phyloP scores from a whole-genome alignment of 1,284 basidiomycete genomes.

The Anthracocystis walkeri region DNA sequence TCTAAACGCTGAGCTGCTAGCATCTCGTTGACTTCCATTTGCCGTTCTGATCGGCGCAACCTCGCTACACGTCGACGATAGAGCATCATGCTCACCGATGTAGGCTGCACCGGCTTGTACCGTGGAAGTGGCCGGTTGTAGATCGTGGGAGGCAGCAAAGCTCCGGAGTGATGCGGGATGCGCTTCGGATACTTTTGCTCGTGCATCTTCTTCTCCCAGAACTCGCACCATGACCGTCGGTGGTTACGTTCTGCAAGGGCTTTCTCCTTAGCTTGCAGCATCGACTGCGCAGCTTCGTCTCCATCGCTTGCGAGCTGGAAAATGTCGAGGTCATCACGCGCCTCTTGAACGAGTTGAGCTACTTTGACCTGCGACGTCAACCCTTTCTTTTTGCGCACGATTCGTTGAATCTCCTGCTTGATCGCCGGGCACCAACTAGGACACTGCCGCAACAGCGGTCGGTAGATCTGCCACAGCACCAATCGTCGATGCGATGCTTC shows the following conservation, averaged over 20 bases:
- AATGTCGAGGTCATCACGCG: slow-evolving; percentile 13
- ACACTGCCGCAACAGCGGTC: slow-evolving; percentile 44
- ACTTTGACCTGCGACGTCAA: slow-evolving; percentile 28
- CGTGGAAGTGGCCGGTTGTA: slow-evolving; percentile 64
- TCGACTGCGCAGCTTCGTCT: slow-evolving; percentile 11
- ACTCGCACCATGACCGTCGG: slow-evolving; percentile 21
- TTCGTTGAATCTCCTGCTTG: slow-evolving; percentile 16
- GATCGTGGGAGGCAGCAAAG: slow-evolving; percentile 59
- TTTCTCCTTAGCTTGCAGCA: slow-evolving; percentile 17
- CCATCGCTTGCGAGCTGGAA: slow-evolving; percentile 13
- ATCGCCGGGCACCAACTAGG: slow-evolving; percentile 24
- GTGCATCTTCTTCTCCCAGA: slow-evolving; percentile 30
- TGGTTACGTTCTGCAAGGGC: slow-evolving; percentile 22
- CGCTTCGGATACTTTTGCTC: slow-evolving; percentile 39
- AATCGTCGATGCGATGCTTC: slow-evolving; percentile 25
- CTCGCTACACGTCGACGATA: slow-evolving; percentile 50
- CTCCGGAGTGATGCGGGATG: slow-evolving; percentile 59
- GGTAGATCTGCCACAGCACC: slow-evolving; percentile 53
- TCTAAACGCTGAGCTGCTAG: slow-evolving; percentile 23
- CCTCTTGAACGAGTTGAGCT: slow-evolving; percentile 10
- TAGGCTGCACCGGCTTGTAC: slow-evolving; percentile 66
- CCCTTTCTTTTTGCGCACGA: slow-evolving; percentile 25
- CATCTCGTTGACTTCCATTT: slow-evolving; percentile 48
- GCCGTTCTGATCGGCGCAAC: slow-evolving; percentile 33
- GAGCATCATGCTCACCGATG: slow-evolving; percentile 65